A percentile compares a stretch with the other conserved stretches of the same genome.
phyloP scores from a whole-genome alignment of 2,329 filamentous ascomycete genomes.

The Didymella pinodella region DNA sequence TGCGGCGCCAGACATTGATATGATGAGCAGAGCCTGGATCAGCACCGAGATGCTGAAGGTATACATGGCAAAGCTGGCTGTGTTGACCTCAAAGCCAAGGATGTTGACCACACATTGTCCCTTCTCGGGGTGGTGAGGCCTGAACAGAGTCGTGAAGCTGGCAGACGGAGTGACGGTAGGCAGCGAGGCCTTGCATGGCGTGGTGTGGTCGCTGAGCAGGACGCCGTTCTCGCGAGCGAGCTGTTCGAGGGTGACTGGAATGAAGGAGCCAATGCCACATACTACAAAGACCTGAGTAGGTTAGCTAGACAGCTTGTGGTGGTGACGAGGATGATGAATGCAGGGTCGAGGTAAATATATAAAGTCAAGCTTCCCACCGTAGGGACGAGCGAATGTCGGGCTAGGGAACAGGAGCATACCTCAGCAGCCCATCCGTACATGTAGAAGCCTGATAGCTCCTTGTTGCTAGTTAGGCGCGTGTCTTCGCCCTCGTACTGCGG shows the following conservation, averaged over 20 bases:
- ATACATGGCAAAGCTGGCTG: constrained; percentile 97
- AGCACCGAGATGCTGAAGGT: constrained; percentile 94
- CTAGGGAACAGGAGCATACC: constrained; percentile 37
- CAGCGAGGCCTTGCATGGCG: constrained; percentile 74
- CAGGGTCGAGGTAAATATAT: background rate
- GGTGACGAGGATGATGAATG: background rate
- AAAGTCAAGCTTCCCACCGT: background rate
- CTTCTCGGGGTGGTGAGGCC: constrained; percentile 37
- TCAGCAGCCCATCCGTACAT: constrained; percentile 96
- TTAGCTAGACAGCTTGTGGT: constrained; percentile 15
- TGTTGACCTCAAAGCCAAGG: constrained; percentile 87
- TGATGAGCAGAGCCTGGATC: constrained; percentile 86
- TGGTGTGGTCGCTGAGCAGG: constrained; percentile 76
- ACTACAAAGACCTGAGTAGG: constrained; percentile 77
- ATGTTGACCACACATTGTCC: constrained; percentile 82
- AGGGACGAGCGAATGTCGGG: background rate
- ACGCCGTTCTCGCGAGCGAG: constrained; percentile 92
- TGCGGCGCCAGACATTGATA: constrained; percentile 94
- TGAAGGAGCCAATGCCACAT: constrained; percentile 85
- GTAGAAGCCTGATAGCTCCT: constrained; percentile 94
- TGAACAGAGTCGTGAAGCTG: constrained; percentile 29
- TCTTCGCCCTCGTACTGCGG: constrained; percentile 83
- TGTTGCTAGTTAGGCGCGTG: constrained; percentile 82
- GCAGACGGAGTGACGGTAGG: constrained; percentile 52
- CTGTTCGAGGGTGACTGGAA: constrained; percentile 93